Base-by-base conservation (phyloP, 1,284 basidiomycete species). In the Cutaneotrichosporon cyanovorans region DNA sequence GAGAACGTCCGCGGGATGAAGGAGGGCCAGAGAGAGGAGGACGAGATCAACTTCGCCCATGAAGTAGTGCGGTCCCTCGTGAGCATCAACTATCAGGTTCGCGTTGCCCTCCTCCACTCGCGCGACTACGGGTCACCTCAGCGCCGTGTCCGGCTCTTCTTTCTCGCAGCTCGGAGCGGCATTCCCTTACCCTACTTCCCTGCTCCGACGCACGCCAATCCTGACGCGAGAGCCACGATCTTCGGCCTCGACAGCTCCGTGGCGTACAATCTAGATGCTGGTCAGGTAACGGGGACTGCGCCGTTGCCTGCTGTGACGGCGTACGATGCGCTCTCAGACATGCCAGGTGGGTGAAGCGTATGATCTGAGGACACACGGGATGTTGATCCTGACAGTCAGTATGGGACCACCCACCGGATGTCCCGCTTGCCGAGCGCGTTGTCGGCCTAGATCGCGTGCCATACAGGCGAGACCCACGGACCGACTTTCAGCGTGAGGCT, bases 1-100 rank as follows among this genome's bases (percentile, higher is more conserved):
- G 65, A 67, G 44, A 67, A 65, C 37, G 65, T 67, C 1, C 50
- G 54, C 0, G 60, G 62, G 0, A 55, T 62, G 42, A 60, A 59
- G 18, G 37, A 46, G 32, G 45, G 18, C n/a, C 12, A 10, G 14
- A 18, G 15, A 14, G 9, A 7, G 6, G 38, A 9, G 1, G 52
- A 56, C 8, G 21, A 22, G 7, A 33, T 46, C 14, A 53, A 50
- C 39, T 42, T 30, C n/a, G 21, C 31, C 1, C 19, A 19, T 2
- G 43, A 44, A 15, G 53, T 50, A 1, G 48, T 61, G 15, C 33
- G 38, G 14, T 31, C 42, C 19, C 55, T 63, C 15, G 32, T 55
- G 3, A 18, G 31, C 2, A 40, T 51, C 3, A 54, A 51, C 44
- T 65, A 63, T 36, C 63, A 65, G 40, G 54, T 51, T 18, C 53